Evolutionary conservation across 768 basidiomycete species (phyloP), one percentile per base, ranked within the genome.

Genomic region (Phylloporus arenicola): DNA sequence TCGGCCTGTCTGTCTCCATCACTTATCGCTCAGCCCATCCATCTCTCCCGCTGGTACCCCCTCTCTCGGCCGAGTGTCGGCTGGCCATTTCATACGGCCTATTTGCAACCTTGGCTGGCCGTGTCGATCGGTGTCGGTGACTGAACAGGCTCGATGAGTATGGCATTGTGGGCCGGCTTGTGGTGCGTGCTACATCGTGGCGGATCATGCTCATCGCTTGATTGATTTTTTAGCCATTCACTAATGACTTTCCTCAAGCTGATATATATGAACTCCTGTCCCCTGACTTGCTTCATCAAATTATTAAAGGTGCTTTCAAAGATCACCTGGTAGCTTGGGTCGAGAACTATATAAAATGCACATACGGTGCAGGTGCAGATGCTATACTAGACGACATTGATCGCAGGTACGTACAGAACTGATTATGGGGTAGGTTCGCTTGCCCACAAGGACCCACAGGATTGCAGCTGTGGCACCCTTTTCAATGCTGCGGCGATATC

Each of bases 341-440:
- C 0, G 47, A 48, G 13, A 48, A 53, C 6, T 55, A 25, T 30
- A 9, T 38, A 12, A 10, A 6, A 29, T 14, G 2, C 38, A n/a
- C 16, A 1, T n/a, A 16, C n/a, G n/a, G n/a, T 6, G n/a, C 1
- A 37, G 17, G 33, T 6, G 64, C 62, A 0, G 33, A 58, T 0
- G 7, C 22, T 2, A 64, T 64, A 7, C n/a, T 71, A 9, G 60
- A 57, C 5, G 67, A 70, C 9, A 71, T 29, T 9, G 27, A 29
- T 8, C 2, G 27, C 27, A 8, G 9, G 27, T 29, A 29, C 27
- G 9, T 29, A 8, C 9, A 8, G 2, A 8, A 29, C 9, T 25
- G 2, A 8, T 29, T 29, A 6, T 29, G 27, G 9, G 2, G 8
- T 2, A 29, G 27, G 6, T 25, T 25, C 25, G n/a, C n/a, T n/a